Percentiles rank a stretch among this genome's conserved stretches.
Conservation (phyloP, 306 rosid species). For the Arachis stenosperma region DNA sequence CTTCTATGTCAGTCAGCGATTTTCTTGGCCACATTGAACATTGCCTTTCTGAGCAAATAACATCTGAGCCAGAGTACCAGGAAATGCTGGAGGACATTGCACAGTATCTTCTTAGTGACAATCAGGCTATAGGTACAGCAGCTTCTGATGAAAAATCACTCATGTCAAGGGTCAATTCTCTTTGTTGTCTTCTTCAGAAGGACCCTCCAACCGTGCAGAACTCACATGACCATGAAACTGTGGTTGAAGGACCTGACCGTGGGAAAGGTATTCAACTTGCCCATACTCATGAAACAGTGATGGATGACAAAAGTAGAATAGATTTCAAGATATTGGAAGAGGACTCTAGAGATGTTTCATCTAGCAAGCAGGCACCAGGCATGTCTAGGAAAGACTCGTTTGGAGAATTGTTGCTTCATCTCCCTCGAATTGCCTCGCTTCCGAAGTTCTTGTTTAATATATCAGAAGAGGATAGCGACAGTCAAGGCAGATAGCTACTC, state of each 20-base stretch:
- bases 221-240: slow-evolving; percentile 40
- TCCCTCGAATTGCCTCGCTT: slow-evolving; percentile 76
- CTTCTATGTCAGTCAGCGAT: slow-evolving; percentile 81
- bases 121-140: slow-evolving; percentile 54
- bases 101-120: slow-evolving; percentile 73
- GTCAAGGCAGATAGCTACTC: slow-evolving; percentile 41
- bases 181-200: slow-evolving; percentile 80
- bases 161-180: slow-evolving; percentile 89
- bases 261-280: slow-evolving; percentile 47
- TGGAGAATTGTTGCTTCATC: slow-evolving; percentile 71
- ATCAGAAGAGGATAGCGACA: slow-evolving; percentile 61
- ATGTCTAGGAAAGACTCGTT: slow-evolving; percentile 89
- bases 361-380: slow-evolving; percentile 50
- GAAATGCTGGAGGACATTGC: slow-evolving; percentile 75
- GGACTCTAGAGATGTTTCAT: slow-evolving; percentile 48
- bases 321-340: slow-evolving; percentile 45
- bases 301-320: slow-evolving; percentile 34
- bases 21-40: slow-evolving; percentile 71
- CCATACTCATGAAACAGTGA: slow-evolving; percentile 28
- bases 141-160: slow-evolving; percentile 81
- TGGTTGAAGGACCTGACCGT: slow-evolving; percentile 38
- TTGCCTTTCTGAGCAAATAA: slow-evolving; percentile 74
- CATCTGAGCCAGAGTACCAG: slow-evolving; percentile 52
- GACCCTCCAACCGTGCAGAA: slow-evolving; percentile 57
- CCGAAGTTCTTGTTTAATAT: slow-evolving; percentile 76